These are phyloP conservation scores for Scleroderma citrinum DNA, from an alignment of 768 basidiomycete species.

Conservation along the genomic window DNA sequence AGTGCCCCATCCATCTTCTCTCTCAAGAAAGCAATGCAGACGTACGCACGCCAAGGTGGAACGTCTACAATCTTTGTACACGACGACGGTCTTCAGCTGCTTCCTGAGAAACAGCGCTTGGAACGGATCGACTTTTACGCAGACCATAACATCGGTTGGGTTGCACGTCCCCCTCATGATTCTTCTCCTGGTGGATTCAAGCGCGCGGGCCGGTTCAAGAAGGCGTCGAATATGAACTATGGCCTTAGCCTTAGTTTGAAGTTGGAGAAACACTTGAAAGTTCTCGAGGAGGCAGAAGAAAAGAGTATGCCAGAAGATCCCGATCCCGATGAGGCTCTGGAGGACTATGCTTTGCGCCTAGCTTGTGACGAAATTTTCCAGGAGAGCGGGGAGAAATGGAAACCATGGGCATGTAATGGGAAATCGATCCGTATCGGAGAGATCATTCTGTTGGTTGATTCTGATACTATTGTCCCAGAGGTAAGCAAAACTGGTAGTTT, in stretches of 20 bases:
- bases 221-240: slow-evolving; percentile 85
- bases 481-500: slow-evolving; percentile 24
- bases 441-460: slow-evolving; percentile 74
- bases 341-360: slow-evolving; percentile 66
- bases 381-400: slow-evolving; percentile 52
- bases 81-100: slow-evolving; percentile 66
- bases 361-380: slow-evolving; percentile 70
- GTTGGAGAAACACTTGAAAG: slow-evolving; percentile 43
- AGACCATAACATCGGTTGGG: slow-evolving; percentile 69
- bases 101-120: slow-evolving; percentile 52
- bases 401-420: slow-evolving; percentile 74
- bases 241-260: slow-evolving; percentile 47
- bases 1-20: slow-evolving; percentile 68
- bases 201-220: slow-evolving; percentile 80
- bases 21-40: slow-evolving; percentile 79
- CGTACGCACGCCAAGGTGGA: slow-evolving; percentile 81
- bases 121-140: slow-evolving; percentile 66
- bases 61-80: slow-evolving; percentile 71
- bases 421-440: slow-evolving; percentile 72
- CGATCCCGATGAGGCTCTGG: slow-evolving; percentile 43
- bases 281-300: slow-evolving; percentile 40
- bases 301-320: slow-evolving; percentile 29
- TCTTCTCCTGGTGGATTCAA: slow-evolving; percentile 43
- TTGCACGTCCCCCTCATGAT: slow-evolving; percentile 69
- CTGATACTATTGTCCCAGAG: slow-evolving; percentile 75